A percentile compares a stretch with the other conserved stretches of the same genome.
These are phyloP conservation scores for Fraxinus latifolia DNA, from an alignment of 305 asterid genomes.

Conservation along the genomic window DNA sequence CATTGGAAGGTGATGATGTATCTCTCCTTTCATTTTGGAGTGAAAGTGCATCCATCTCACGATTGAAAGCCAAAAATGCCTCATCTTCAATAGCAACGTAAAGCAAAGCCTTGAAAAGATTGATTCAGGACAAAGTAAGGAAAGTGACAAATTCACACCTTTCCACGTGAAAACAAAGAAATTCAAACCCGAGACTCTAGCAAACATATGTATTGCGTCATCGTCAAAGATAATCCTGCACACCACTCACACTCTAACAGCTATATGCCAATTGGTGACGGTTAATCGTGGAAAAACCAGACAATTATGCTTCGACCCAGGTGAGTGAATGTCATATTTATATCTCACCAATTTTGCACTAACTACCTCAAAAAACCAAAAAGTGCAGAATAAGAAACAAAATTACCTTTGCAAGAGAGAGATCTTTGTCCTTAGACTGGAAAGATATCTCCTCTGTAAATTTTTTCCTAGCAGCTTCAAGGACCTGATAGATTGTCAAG, in stretches of 20 bases:
- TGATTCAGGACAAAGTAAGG: constrained; percentile 9
- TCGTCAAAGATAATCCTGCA: not conserved
- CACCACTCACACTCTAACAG: not conserved
- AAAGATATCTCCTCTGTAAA: constrained; percentile 74
- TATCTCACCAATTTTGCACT: not conserved
- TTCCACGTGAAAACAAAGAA: constrained; percentile 9
- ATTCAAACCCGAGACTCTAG: not conserved
- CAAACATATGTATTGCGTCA: not conserved
- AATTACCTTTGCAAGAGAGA: constrained; percentile 84
- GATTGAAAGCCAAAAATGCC: constrained; percentile 62
- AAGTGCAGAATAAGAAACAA: not conserved
- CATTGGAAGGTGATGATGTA: constrained; percentile 28
- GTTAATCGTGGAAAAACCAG: not conserved
- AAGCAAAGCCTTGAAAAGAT: constrained; percentile 59
- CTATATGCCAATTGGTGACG: not conserved
- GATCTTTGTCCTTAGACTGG: constrained; percentile 78
- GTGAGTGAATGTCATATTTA: not conserved
- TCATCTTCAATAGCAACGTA: constrained; percentile 82
- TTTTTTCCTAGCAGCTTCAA: constrained; percentile 67
- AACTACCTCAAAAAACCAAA: not conserved
- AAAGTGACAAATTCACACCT: not conserved
- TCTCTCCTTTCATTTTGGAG: constrained; percentile 57
- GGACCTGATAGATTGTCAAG: constrained; percentile 45
- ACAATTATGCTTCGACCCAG: not conserved
- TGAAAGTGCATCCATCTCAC: constrained; percentile 59